These are phyloP conservation scores for Globisporangium takayamanum DNA, from an alignment of 352 stramenopile species.

Conservation along the genomic window DNA sequence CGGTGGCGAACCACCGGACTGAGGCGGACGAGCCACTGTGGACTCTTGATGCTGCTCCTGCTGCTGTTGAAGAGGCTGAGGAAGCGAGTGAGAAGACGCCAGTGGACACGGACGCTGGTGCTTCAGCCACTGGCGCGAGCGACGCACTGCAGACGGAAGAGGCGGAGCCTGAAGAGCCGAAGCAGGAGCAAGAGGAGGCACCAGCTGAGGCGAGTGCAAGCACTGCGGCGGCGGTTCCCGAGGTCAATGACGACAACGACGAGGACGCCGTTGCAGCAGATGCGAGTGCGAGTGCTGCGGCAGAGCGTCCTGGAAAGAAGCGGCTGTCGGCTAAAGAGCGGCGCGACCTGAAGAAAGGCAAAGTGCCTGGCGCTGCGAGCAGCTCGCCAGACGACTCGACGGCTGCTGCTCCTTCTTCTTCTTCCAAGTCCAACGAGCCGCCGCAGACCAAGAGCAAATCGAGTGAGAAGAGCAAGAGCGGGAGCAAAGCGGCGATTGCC, in stretches of 20 bases:
- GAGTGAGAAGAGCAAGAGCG: neutral
- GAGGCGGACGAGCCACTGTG: constrained; percentile 3
- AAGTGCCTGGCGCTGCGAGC: constrained; percentile 10
- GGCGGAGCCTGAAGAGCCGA: no score
- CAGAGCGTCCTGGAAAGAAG: constrained; percentile 42
- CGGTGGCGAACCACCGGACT: constrained; percentile 46
- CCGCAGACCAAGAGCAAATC: constrained; percentile 7
- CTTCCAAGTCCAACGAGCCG: neutral
- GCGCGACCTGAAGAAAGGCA: constrained; percentile 75
- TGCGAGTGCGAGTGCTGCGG: neutral
- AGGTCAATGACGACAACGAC: constrained; percentile 11
- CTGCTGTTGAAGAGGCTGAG: no score
- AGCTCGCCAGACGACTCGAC: neutral
- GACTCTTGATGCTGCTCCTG: neutral
- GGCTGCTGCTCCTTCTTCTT: neutral
- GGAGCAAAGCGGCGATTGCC: constrained; percentile 9
- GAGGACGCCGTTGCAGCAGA: constrained; percentile 13
- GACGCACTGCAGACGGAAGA: no score
- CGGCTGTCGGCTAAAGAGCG: constrained; percentile 65
- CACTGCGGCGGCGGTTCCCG: no score
- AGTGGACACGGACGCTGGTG: no score
- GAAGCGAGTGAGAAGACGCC: no score
- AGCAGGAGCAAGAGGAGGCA: no score
- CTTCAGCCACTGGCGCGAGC: no score
- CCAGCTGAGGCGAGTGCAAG: no score